Conservation (phyloP, 2,329 filamentous ascomycete genomes). For the Sclerotinia sclerotiorum region DNA sequence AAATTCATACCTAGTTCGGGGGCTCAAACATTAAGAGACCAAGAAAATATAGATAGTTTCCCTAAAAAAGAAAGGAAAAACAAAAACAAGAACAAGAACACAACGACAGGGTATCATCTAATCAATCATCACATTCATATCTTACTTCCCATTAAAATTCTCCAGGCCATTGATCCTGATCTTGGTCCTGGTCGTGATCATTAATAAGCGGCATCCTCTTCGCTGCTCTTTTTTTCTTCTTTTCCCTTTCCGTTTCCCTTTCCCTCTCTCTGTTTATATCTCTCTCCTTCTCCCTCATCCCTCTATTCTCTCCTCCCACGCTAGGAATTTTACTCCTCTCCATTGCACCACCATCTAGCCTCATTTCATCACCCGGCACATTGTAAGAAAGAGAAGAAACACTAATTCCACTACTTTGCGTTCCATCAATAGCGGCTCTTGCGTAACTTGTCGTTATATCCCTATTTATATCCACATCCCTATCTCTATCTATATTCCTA, state of each 20-base stretch:
- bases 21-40: not conserved
- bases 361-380: not conserved
- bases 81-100: too few species aligned
- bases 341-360: not conserved
- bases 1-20: not conserved
- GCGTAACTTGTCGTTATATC: slow-evolving; percentile 7
- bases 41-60: not conserved
- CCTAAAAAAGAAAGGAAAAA: too few species aligned
- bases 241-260: not conserved
- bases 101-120: not conserved
- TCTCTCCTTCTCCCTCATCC: not conserved
- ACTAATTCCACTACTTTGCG: slow-evolving; percentile 10
- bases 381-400: not conserved
- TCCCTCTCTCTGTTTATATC: not conserved
- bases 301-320: not conserved
- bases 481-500: not conserved
- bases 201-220: slow-evolving; percentile 7
- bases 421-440: not conserved
- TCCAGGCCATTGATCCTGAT: slow-evolving; percentile 13
- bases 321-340: not conserved
- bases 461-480: not conserved
- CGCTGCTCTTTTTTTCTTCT: not conserved
- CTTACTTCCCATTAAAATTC: not conserved
- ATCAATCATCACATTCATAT: not conserved
- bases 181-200: slow-evolving; percentile 5